These are phyloP conservation scores for Fraxinus albicans DNA, from an alignment of 305 asterid genomes.

Conservation along the genomic window DNA sequence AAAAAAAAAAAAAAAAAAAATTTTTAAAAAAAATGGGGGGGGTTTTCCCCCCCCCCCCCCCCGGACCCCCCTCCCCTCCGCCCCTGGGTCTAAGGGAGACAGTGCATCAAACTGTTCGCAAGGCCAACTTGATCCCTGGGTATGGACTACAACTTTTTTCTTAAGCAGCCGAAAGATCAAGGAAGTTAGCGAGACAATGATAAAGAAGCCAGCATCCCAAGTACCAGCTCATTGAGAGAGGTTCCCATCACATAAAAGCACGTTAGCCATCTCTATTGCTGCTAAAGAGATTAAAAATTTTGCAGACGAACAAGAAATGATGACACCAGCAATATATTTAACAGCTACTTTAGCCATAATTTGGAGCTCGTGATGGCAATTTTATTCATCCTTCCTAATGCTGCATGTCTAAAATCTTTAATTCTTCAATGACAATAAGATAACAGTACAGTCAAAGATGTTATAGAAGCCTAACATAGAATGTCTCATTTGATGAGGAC, in stretches of 20 bases:
- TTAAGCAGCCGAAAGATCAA: neutral
- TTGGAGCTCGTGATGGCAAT: neutral
- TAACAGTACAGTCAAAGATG: neutral
- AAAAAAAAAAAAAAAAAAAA: too few species aligned
- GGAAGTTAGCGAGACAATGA: neutral
- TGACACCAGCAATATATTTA: neutral
- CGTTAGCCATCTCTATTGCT: neutral
- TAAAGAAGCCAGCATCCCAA: neutral
- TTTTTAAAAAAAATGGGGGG: too few species aligned
- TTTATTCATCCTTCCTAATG: too few species aligned
- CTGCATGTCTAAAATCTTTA: too few species aligned
- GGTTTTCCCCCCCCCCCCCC: too few species aligned
- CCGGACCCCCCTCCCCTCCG: too few species aligned
- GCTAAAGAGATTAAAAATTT: neutral
- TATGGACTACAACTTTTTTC: neutral
- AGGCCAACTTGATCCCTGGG: too few species aligned
- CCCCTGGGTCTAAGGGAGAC: too few species aligned
- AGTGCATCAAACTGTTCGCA: too few species aligned
- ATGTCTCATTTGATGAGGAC: neutral
- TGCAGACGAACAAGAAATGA: neutral
- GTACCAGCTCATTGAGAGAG: neutral
- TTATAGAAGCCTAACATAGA: neutral
- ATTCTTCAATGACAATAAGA: neutral
- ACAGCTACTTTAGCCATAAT: neutral
- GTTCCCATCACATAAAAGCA: neutral